phyloP scores from a whole-genome alignment of 352 stramenopile genomes.

The Chrysophaeum taylorii region DNA sequence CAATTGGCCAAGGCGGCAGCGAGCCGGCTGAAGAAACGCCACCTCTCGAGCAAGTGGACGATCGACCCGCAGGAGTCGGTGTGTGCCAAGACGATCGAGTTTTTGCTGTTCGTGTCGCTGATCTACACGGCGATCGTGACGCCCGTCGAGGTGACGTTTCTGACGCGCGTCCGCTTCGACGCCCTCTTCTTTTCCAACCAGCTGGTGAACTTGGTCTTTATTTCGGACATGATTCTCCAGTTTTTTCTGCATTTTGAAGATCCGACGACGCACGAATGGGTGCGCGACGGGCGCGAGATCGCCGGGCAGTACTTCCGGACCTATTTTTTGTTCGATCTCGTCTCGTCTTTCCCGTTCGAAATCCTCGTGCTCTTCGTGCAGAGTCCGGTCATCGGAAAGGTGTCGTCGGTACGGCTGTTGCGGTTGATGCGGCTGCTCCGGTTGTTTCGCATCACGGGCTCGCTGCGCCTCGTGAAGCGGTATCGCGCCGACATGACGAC shows the following conservation, averaged over 20 bases:
- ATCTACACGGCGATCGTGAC: constrained; percentile 24
- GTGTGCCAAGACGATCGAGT: constrained; percentile 13
- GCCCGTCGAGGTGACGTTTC: constrained; percentile 24
- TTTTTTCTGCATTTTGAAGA: constrained; percentile 29
- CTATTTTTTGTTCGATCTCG: too few species aligned
- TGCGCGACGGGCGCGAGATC: too few species aligned
- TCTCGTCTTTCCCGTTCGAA: too few species aligned
- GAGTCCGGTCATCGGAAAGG: too few species aligned
- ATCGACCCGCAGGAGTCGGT: not conserved
- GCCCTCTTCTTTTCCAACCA: constrained; percentile 21
- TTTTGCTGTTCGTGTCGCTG: constrained; percentile 17
- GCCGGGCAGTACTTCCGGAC: too few species aligned
- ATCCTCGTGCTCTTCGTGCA: too few species aligned
- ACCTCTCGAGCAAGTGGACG: not conserved
- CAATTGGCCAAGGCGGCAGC: too few species aligned
- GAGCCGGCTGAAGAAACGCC: too few species aligned
- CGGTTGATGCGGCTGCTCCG: constrained; percentile 27
- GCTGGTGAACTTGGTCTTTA: constrained; percentile 25
- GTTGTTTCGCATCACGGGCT: constrained; percentile 25
- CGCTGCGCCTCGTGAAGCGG: constrained; percentile 24
- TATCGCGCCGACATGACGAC: constrained; percentile 12
- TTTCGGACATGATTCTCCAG: constrained; percentile 25
- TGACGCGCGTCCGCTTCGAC: not conserved
- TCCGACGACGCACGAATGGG: too few species aligned
- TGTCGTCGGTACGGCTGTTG: constrained; percentile 24